Base-by-base conservation (phyloP, 331 rosid genomes). In the Telfairia occidentalis region DNA sequence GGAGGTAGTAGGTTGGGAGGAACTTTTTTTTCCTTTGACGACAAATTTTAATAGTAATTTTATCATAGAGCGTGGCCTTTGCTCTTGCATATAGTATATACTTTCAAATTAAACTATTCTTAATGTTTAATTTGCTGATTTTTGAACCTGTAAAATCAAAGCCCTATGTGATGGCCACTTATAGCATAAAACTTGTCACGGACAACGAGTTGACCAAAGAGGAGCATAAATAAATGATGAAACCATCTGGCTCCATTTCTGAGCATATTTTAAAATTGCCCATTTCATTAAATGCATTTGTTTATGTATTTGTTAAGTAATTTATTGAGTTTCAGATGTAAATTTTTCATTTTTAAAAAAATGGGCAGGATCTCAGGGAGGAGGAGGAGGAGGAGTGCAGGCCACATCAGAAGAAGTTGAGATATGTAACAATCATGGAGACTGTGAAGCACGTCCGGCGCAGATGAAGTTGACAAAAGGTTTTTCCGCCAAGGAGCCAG, bases 401-500 rank as follows among this genome's bases (percentile, higher is more conserved):
- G 80, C 86, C 50, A 86, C 52, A 57, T 45, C 76, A 50, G 81
- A 75, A 76, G 85, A 80, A 60, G 65, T 43, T 19, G 65, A 84
- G 49, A 79, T 95, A 77, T 95, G 97, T 61, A 77, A 82, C 49
- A 84, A 95, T 76, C 99, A 95, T 79, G 96, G 86, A 53, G 92
- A 89, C 45, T 95, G 99, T 45, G 99, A 86, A 71, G 96, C 92
- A 54, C 97, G 97, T 75, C 67, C 82, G 13, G 64, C 84, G 24
- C 96, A 84, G 77, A 85, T 95, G 79, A 92, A 90, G 78, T 82
- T 92, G 83, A 95, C 97, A 1, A 95, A 95, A 84, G 99, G 99
- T 72, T 95, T 95, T 85, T 78, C 96, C 35, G 97, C 99, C 55
- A 95, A 95, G 81, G 99, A 95, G 82, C 84, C 89, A 0, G 88